A percentile compares a stretch with the other conserved stretches of the same genome.
Evolutionary conservation across 169 alveolate genomes (phyloP).

Genomic region (Plasmodium coatneyi): DNA sequence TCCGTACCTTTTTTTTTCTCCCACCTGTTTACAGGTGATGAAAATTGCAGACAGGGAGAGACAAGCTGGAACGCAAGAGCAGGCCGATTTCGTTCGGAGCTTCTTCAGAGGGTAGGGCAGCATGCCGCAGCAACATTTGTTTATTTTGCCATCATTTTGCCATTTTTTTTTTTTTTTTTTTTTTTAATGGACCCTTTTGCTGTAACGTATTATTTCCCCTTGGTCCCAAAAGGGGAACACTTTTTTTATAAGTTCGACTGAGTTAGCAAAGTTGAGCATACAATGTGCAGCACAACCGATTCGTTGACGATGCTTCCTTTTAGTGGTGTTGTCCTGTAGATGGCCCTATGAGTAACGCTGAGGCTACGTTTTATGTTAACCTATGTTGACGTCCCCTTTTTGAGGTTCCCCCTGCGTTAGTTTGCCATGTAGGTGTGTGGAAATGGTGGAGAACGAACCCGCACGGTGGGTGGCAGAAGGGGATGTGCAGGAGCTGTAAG

Average conservation of each 20-base stretch:
- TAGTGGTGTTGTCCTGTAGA: neutral
- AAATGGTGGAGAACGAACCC: neutral
- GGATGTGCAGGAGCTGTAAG: neutral
- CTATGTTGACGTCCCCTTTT: neutral
- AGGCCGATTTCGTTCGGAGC: slow-evolving; percentile 20
- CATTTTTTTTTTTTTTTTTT: neutral
- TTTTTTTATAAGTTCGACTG: neutral
- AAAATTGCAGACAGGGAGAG: slow-evolving; percentile 62
- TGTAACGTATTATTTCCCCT: neutral
- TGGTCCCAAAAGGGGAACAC: neutral
- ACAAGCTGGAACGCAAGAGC: neutral
- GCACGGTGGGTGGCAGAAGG: neutral
- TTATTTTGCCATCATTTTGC: neutral
- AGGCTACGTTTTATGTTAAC: neutral
- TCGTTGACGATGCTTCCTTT: neutral
- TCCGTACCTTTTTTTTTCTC: neutral
- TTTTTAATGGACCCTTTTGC: neutral
- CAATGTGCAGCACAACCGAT: neutral
- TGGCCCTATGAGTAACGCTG: neutral
- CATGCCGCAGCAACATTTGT: neutral
- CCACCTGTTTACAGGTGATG: slow-evolving; percentile 29
- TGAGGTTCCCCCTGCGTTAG: neutral
- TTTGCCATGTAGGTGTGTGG: neutral
- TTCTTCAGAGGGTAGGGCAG: slow-evolving; percentile 21
- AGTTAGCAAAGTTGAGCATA: neutral